A percentile compares a stretch with the other conserved stretches of the same genome.
Conservation (phyloP, 106 monocot species). For the Chionographis japonica region DNA sequence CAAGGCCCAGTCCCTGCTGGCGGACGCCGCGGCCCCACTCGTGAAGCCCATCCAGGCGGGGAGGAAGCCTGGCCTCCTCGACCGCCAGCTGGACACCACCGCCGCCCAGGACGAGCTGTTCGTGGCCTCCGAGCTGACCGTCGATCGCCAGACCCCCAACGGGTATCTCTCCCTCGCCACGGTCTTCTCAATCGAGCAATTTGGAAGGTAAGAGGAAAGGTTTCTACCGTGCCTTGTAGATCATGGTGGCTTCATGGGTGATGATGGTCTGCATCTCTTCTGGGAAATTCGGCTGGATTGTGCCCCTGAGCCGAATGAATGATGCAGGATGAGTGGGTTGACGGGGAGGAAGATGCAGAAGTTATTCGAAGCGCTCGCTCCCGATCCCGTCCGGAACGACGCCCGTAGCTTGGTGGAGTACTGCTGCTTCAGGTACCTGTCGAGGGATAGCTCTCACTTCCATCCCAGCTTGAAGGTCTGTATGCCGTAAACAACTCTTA, state of each 20-base stretch:
- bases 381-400: conserved; percentile 48
- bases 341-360: conserved; percentile 87
- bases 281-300: neutral
- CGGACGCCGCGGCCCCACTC: conserved; percentile 56
- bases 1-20: conserved; percentile 52
- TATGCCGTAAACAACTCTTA: neutral
- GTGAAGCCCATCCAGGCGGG: conserved; percentile 23
- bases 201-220: conserved; percentile 51
- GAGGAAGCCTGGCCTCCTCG: conserved; percentile 13
- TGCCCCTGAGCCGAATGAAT: neutral
- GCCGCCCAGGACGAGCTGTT: conserved; percentile 44
- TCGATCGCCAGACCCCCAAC: conserved; percentile 45
- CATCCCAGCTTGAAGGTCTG: conserved; percentile 87
- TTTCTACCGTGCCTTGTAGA: neutral
- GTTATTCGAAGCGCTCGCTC: conserved; percentile 66
- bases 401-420: conserved; percentile 86
- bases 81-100: conserved; percentile 17
- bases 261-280: neutral
- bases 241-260: neutral
- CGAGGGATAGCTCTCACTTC: conserved; percentile 76
- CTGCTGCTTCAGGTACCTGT: conserved; percentile 89
- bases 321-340: conserved; percentile 78
- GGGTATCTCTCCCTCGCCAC: conserved; percentile 68
- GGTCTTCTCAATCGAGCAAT: conserved; percentile 78
- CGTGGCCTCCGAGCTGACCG: conserved; percentile 50